Base-by-base conservation (phyloP, 176 grass and related monocot species). In the Microstegium vimineum region DNA sequence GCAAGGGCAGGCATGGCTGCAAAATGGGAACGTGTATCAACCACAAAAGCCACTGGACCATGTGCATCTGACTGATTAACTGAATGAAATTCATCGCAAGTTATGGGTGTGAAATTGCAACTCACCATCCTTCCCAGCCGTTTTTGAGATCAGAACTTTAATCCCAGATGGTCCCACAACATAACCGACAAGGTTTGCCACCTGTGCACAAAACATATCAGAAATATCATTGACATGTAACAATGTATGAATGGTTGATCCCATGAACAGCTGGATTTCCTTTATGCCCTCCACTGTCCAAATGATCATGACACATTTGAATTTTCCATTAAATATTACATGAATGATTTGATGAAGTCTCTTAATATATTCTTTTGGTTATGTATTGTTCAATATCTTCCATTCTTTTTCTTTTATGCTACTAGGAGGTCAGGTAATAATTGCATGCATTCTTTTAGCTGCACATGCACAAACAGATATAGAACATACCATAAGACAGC, bases 121-220 rank as follows among this genome's bases (percentile, higher is more conserved):
- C 88, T 90, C 78, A 85, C 95, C 92, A 70, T 93, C 92, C 42
- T 85, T 91, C 25, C 81, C 82, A 77, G 87, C 74, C 92, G 95
- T 93, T 41, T 75, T 86, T 31, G 89, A 90, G 10, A 95, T 80
- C 60, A 98, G 79, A 69, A 86, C 77, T 75, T 91, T 93, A 37
- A 91, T 86, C 46, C 92, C 86, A 4, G 86, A 87, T 12, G 95
- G 90, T 66, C 95, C 92, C 52, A 94, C 93, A 28, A 98, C 92
- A 32, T 93, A 98, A 43, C 95, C 95, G 22, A 84, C 92, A 79
- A 98, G 90, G 49, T 98, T 98, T 86, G 89, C 95, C 35, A 98
- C 81, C 95, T 98, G 66, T 61, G 71, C 49, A 46, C 54, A 9
- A 14, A 85, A 46, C 51, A 56, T 37, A 6, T 85, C 54, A 86